Conservation (phyloP, 1,284 basidiomycete species). For the Moesziomyces antarcticus region DNA sequence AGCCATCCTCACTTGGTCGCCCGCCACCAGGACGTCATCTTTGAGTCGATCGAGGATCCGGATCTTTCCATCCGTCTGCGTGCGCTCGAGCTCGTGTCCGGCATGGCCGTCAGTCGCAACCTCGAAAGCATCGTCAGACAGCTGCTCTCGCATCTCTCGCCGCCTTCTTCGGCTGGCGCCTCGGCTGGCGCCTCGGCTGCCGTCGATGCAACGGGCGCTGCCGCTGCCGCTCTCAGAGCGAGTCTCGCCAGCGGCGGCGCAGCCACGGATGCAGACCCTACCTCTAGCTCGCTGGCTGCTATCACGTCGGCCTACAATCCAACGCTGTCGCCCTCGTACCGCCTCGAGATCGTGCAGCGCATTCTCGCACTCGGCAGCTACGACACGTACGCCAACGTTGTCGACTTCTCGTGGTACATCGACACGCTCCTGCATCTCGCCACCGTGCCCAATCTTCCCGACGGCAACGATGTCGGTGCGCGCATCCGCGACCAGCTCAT, state of each 20-base stretch:
- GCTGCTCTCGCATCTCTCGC: conserved; percentile 83
- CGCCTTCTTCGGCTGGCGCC: conserved; percentile 70
- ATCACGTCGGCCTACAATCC: conserved; percentile 57
- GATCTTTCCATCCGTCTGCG: conserved; percentile 96
- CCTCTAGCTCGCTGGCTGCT: conserved; percentile 29
- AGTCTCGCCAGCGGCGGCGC: conserved; percentile 70
- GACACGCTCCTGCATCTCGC: conserved; percentile 78
- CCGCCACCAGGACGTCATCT: conserved; percentile 90
- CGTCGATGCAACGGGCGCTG: conserved; percentile 60
- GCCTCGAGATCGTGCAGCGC: conserved; percentile 80
- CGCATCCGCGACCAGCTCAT: conserved; percentile 84
- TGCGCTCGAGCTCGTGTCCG: conserved; percentile 90
- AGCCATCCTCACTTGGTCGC: conserved; percentile 90
- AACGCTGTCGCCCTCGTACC: conserved; percentile 78
- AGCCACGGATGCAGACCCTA: conserved; percentile 49
- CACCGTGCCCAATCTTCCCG: conserved; percentile 75
- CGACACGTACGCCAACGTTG: conserved; percentile 85
- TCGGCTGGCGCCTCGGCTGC: background rate
- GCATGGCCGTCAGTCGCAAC: conserved; percentile 86
- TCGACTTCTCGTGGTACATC: conserved; percentile 96
- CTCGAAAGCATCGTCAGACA: conserved; percentile 88
- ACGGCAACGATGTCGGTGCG: conserved; percentile 74
- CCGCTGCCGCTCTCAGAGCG: conserved; percentile 69
- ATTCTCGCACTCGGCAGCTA: conserved; percentile 85
- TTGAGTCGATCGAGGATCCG: conserved; percentile 88